phyloP scores from a whole-genome alignment of 2,329 filamentous ascomycete genomes.

The Alternaria tenuissima region DNA sequence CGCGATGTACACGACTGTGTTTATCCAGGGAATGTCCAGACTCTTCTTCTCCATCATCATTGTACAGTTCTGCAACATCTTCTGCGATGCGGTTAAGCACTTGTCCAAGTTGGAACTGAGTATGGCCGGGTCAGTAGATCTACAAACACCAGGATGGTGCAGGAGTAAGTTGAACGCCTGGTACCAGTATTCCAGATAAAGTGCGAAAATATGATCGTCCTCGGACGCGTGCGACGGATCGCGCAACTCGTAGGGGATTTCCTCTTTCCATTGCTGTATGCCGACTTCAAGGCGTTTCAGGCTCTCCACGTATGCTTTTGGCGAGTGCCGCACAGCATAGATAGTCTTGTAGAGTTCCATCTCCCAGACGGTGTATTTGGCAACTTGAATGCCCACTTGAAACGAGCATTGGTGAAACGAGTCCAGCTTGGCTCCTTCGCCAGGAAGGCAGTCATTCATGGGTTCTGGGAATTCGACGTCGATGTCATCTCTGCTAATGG shows the following conservation, averaged over 20 bases:
- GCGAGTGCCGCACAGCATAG: constrained; percentile 73
- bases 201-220: constrained; percentile 58
- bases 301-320: constrained; percentile 68
- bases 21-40: constrained; percentile 81
- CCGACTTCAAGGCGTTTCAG: constrained; percentile 72
- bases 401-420: constrained; percentile 69
- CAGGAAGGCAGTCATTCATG: constrained; percentile 74
- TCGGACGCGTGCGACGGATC: constrained; percentile 56
- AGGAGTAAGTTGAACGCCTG: constrained; percentile 60
- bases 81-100: constrained; percentile 71
- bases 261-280: constrained; percentile 68
- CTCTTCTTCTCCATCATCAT: constrained; percentile 70
- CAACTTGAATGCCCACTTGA: constrained; percentile 70
- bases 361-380: constrained; percentile 71
- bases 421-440: constrained; percentile 58
- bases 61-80: constrained; percentile 68
- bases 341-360: constrained; percentile 79
- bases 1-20: constrained; percentile 74
- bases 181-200: constrained; percentile 60
- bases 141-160: constrained; percentile 62
- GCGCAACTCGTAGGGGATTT: constrained; percentile 68
- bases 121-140: constrained; percentile 65
- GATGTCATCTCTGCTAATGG: constrained; percentile 75
- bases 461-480: constrained; percentile 79
- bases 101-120: constrained; percentile 63